A percentile compares a stretch with the other conserved stretches of the same genome.
phyloP scores from a whole-genome alignment of 2,329 filamentous ascomycete species.

The Penicillium occitanis region DNA sequence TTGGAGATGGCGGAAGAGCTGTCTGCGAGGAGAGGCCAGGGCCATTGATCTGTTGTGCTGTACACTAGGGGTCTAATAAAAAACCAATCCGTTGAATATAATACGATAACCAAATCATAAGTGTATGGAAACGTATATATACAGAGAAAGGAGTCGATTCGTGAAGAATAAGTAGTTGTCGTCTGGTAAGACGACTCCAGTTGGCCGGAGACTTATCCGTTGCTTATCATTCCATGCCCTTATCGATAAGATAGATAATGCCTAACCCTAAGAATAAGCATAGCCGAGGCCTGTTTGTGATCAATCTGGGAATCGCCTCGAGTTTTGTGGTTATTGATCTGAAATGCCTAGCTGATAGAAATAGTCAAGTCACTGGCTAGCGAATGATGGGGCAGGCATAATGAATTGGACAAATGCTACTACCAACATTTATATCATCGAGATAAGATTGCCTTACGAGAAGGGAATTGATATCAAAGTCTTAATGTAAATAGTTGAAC shows the following conservation, averaged over 20 bases:
- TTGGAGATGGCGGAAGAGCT: constrained; percentile 12
- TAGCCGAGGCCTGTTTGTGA: not conserved
- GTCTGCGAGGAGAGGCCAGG: constrained; percentile 15
- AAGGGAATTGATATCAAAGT: not conserved
- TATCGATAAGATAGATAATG: constrained; percentile 3
- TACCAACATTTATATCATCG: no score
- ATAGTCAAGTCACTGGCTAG: not conserved
- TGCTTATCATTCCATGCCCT: not conserved
- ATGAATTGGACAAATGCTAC: not conserved
- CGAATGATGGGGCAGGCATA: not conserved
- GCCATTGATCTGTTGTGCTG: not conserved
- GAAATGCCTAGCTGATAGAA: not conserved
- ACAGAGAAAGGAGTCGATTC: no score
- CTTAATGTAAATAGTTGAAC: not conserved
- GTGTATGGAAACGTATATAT: not conserved
- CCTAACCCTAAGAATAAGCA: not conserved
- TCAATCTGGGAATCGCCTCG: not conserved
- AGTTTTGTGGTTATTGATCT: not conserved
- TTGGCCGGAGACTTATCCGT: constrained; percentile 3
- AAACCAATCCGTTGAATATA: not conserved
- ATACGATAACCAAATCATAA: not conserved
- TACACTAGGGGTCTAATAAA: not conserved
- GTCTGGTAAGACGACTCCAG: not conserved
- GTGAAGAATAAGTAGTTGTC: not conserved
- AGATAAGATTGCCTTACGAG: not conserved